Percentiles rank a stretch among this genome's conserved stretches.
phyloP scores from a whole-genome alignment of 345 rosid species.

The Eutrema japonicum region DNA sequence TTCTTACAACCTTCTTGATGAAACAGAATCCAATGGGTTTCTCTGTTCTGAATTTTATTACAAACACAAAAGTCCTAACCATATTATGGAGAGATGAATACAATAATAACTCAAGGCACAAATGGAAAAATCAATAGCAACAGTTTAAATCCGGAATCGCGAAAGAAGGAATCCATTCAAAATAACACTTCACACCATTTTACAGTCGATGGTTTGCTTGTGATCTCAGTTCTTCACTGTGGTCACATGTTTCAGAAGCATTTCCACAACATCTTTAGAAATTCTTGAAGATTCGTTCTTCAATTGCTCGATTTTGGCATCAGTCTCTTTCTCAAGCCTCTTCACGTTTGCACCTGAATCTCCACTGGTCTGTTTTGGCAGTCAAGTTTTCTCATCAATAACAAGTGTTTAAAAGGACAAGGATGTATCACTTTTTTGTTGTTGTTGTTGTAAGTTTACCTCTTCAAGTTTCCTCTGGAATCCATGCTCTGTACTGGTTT shows the following conservation, averaged over 20 bases:
- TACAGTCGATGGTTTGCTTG: slow-evolving; percentile 22
- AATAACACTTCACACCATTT: slow-evolving; percentile 23
- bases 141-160: neutral
- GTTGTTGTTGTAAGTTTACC: slow-evolving; percentile 41
- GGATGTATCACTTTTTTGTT: neutral
- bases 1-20: slow-evolving; percentile 1
- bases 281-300: slow-evolving; percentile 63
- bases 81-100: slow-evolving; percentile 11
- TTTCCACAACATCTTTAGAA: slow-evolving; percentile 59
- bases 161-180: slow-evolving; percentile 3
- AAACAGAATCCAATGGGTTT: slow-evolving; percentile 1
- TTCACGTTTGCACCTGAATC: slow-evolving; percentile 89
- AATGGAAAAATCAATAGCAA: slow-evolving; percentile 1
- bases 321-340: slow-evolving; percentile 83
- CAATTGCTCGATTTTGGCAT: slow-evolving; percentile 63
- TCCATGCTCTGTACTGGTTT: slow-evolving; percentile 66
- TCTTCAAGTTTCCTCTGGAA: slow-evolving; percentile 74
- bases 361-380: slow-evolving; percentile 69
- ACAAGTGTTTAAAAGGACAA: slow-evolving; percentile 4
- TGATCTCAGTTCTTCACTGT: slow-evolving; percentile 47
- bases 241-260: slow-evolving; percentile 65
- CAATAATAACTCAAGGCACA: slow-evolving; percentile 21
- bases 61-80: slow-evolving; percentile 13
- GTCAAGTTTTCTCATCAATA: slow-evolving; percentile 15
- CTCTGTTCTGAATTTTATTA: slow-evolving; percentile 34